A percentile compares a stretch with the other conserved stretches of the same genome.
phyloP scores from a whole-genome alignment of 23 red algal species.

The Pyropia yezoensis region DNA sequence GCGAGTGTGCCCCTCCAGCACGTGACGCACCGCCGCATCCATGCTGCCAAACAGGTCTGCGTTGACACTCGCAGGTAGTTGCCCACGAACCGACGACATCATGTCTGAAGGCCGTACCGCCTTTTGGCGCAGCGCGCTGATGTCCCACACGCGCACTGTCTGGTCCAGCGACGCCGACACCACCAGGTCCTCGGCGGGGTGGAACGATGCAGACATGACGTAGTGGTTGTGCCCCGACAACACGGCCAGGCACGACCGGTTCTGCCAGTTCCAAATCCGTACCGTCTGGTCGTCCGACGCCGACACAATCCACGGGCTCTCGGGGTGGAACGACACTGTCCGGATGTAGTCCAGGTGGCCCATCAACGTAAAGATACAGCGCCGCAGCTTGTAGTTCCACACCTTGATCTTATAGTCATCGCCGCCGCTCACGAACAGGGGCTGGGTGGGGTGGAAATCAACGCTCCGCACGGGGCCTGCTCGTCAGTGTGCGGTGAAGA shows the following conservation, averaged over 20 bases:
- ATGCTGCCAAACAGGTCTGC: conserved; percentile 78
- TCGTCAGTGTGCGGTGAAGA: no score
- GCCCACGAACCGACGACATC: conserved; percentile 55
- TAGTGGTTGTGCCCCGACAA: conserved; percentile 98
- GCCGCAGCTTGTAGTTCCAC: conserved; percentile 94
- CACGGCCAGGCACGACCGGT: conserved; percentile 87
- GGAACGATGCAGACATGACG: conserved; percentile 93
- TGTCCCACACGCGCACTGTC: conserved; percentile 97
- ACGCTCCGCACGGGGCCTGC: conserved; percentile 81
- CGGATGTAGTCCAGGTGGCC: conserved; percentile 98
- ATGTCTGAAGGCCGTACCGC: conserved; percentile 47
- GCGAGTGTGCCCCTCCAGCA: conserved; percentile 90
- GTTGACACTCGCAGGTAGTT: conserved; percentile 75
- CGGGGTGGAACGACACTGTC: conserved; percentile 97
- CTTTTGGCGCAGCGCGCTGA: conserved; percentile 82
- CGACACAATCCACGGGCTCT: conserved; percentile 98
- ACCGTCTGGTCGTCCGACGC: conserved; percentile 99
- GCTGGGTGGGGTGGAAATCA: conserved; percentile 90
- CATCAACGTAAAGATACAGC: conserved; percentile 91
- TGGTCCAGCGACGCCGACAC: conserved; percentile 94
- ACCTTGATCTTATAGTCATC: conserved; percentile 99
- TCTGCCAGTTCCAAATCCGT: conserved; percentile 99
- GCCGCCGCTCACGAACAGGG: conserved; percentile 93
- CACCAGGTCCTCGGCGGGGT: conserved; percentile 88
- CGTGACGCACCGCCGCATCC: conserved; percentile 85